A percentile compares a stretch with the other conserved stretches of the same genome.
These are phyloP conservation scores for Starmerella cellae DNA, from an alignment of 805 yeast genomes.

Conservation along the genomic window DNA sequence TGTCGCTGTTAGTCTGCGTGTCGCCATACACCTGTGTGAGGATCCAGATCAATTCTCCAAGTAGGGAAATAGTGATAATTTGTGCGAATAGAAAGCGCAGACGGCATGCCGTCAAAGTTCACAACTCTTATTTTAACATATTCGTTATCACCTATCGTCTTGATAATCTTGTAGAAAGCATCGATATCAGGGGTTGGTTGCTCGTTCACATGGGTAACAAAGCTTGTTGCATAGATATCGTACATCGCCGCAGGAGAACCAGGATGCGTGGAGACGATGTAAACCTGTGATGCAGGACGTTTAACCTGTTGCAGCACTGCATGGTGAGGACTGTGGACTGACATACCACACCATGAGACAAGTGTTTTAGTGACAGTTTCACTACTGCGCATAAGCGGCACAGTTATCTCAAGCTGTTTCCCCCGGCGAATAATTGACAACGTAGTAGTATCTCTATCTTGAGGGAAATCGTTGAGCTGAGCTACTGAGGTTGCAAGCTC, in stretches of 20 bases:
- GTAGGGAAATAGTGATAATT: conserved; percentile 66
- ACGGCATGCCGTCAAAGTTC: conserved; percentile 74
- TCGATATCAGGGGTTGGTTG: conserved; percentile 55
- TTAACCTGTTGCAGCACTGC: conserved; percentile 78
- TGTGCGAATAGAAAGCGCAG: conserved; percentile 73
- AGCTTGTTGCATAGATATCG: conserved; percentile 63
- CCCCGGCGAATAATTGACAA: conserved; percentile 65
- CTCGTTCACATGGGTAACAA: conserved; percentile 82
- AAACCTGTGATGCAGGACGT: conserved; percentile 68
- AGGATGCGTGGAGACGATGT: conserved; percentile 55
- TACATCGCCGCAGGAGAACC: conserved; percentile 85
- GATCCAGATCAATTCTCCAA: conserved; percentile 17
- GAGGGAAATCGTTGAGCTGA: conserved; percentile 42
- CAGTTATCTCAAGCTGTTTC: conserved; percentile 44
- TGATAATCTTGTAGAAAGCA: conserved; percentile 53
- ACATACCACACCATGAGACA: conserved; percentile 72
- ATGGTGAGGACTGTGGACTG: conserved; percentile 80
- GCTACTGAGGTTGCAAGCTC: conserved; percentile 50
- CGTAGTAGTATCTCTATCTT: conserved; percentile 33
- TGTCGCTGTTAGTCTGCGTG: background rate
- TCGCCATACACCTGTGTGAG: conserved; percentile 13
- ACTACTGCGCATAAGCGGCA: conserved; percentile 50
- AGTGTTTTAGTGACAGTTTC: conserved; percentile 50
- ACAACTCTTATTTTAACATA: conserved; percentile 71
- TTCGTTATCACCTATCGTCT: conserved; percentile 58